phyloP scores from a whole-genome alignment of 768 basidiomycete species.

The Russula lepida region DNA sequence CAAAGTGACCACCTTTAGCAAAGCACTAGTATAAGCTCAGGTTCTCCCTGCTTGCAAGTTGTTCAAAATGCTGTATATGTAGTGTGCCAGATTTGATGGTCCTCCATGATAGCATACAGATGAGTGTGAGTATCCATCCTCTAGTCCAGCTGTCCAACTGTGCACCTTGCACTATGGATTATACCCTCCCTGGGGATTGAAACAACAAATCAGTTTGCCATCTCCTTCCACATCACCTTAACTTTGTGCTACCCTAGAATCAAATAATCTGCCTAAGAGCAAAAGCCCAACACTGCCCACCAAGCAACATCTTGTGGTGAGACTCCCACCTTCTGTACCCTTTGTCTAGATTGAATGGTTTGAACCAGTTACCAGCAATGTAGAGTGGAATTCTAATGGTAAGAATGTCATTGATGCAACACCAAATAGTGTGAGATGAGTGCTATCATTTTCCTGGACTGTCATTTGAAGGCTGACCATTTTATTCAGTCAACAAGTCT shows the following conservation, averaged over 20 bases:
- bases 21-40: too few relatives aligned
- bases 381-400: not conserved
- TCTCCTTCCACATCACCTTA: slow-evolving; percentile 11
- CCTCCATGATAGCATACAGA: too few relatives aligned
- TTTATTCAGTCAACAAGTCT: not conserved
- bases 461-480: not conserved
- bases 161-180: too few relatives aligned
- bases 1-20: too few relatives aligned
- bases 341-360: slow-evolving; percentile 4
- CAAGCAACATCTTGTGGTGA: slow-evolving; percentile 10
- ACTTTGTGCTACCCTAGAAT: not conserved
- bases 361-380: not conserved
- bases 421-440: not conserved
- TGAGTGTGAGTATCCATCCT: too few relatives aligned
- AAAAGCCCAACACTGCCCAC: slow-evolving; percentile 4
- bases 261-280: not conserved
- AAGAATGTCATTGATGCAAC: not conserved
- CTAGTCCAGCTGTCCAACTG: too few relatives aligned
- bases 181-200: too few relatives aligned
- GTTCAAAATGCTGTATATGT: too few relatives aligned
- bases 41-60: too few relatives aligned
- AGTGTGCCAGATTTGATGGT: too few relatives aligned
- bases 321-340: slow-evolving; percentile 11
- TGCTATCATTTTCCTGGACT: not conserved
- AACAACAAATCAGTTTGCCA: slow-evolving; percentile 12